A percentile compares a stretch with the other conserved stretches of the same genome.
Conservation (phyloP, 2,329 filamentous ascomycete species). For the Exserohilum rostratum region DNA sequence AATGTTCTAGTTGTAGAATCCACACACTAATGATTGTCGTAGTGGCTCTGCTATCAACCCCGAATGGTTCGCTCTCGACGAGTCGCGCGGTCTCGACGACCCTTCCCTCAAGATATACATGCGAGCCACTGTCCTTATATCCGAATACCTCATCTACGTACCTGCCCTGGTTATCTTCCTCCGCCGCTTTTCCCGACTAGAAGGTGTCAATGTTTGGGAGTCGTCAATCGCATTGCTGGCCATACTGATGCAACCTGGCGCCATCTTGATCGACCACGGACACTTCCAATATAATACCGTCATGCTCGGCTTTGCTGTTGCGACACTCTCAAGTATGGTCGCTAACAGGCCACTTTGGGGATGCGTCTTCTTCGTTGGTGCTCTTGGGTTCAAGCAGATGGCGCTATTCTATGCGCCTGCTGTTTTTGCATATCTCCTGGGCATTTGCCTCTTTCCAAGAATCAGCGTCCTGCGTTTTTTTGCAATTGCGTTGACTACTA, state of each 20-base stretch:
- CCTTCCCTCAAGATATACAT: slow-evolving; percentile 88
- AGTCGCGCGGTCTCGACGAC: slow-evolving; percentile 82
- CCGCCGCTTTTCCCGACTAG: slow-evolving; percentile 76
- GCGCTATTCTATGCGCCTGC: slow-evolving; percentile 94
- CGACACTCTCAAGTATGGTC: slow-evolving; percentile 85
- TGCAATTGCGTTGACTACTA: slow-evolving; percentile 75
- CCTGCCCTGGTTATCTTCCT: slow-evolving; percentile 86
- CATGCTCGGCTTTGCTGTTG: slow-evolving; percentile 90
- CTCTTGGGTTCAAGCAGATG: slow-evolving; percentile 99
- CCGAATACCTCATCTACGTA: slow-evolving; percentile 88
- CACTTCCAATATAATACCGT: slow-evolving; percentile 99
- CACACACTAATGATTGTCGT: slow-evolving; percentile 7
- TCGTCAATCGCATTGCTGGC: slow-evolving; percentile 84
- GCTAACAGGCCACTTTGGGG: slow-evolving; percentile 86
- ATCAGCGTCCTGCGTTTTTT: slow-evolving; percentile 72
- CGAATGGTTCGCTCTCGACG: slow-evolving; percentile 84
- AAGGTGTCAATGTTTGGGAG: slow-evolving; percentile 80
- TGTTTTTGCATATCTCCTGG: slow-evolving; percentile 89
- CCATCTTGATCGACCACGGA: slow-evolving; percentile 91
- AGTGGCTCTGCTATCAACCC: slow-evolving; percentile 78
- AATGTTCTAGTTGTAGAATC: background rate
- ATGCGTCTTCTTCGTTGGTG: slow-evolving; percentile 89
- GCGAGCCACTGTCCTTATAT: slow-evolving; percentile 87
- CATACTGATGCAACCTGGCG: slow-evolving; percentile 88
- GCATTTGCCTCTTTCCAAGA: slow-evolving; percentile 79